Evolutionary conservation across 495 filamentous ascomycete species (phyloP).

Genomic region (Hypoxylon lienhwacheense): DNA sequence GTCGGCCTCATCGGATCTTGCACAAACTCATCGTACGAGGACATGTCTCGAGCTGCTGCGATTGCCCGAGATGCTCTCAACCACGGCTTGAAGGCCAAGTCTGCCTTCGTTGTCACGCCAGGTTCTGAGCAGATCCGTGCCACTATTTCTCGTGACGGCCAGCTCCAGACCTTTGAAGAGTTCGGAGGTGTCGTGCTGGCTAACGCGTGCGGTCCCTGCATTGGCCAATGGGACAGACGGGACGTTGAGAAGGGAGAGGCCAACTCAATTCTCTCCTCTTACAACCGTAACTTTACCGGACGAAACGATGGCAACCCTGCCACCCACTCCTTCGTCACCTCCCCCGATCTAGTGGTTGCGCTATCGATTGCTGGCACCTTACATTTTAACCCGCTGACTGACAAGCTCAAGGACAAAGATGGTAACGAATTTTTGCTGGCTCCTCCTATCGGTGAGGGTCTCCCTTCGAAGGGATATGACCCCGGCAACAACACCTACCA

Average conservation of each 20-base stretch:
- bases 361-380: slow-evolving; percentile 87
- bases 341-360: slow-evolving; percentile 95
- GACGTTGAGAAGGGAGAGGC: slow-evolving; percentile 96
- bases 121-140: slow-evolving; percentile 98
- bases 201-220: slow-evolving; percentile 86
- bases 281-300: slow-evolving; percentile 99
- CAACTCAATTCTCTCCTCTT: slow-evolving; percentile 94
- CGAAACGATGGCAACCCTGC: slow-evolving; percentile 99
- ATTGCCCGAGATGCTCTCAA: slow-evolving; percentile 93
- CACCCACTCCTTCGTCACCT: slow-evolving; percentile 97
- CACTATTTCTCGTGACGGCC: slow-evolving; percentile 92
- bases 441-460: slow-evolving; percentile 76
- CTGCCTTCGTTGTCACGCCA: slow-evolving; percentile 91
- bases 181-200: slow-evolving; percentile 95
- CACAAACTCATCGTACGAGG: slow-evolving; percentile 99
- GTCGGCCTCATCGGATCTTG: slow-evolving; percentile 96
- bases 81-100: slow-evolving; percentile 93
- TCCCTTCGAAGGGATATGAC: slow-evolving; percentile 84
- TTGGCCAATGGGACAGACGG: slow-evolving; percentile 88
- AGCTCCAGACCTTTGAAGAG: slow-evolving; percentile 95
- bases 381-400: slow-evolving; percentile 96
- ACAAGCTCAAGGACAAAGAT: slow-evolving; percentile 91
- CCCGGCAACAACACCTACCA: slow-evolving; percentile 95
- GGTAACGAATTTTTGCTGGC: slow-evolving; percentile 93
- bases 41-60: slow-evolving; percentile 93